Evolutionary conservation across 2,329 filamentous ascomycete genomes (phyloP), one percentile per base, ranked within the genome.

Genomic region (Hypocrella siamensis): DNA sequence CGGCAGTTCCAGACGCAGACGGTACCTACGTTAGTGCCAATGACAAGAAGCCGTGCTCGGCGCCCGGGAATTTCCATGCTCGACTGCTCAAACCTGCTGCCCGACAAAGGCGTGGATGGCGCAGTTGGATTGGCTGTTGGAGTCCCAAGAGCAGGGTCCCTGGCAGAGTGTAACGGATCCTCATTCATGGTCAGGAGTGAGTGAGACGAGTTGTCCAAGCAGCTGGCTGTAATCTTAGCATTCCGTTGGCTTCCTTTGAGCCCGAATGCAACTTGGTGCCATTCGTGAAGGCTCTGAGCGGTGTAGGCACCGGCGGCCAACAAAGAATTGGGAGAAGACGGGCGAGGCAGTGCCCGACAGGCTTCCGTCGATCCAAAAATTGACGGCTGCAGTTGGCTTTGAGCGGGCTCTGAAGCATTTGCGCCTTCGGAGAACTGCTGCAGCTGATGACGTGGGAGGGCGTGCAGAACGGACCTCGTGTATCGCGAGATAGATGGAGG

Each of bases 1-100:
- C 90, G 78, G 43, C 82, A 69, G 46, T 98, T 80, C 85, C 86
- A 98, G 1, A 93, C 54, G 6, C 90, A 54, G 6, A 96, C 63
- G n/a, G 63, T 63, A 1, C 90, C 90, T 8, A 63, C 70, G 33
- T 73, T 75, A 0, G 86, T 96, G 14, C 90, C 90, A 29, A 85
- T 58, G 14, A 81, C 83, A 24, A 96, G 50, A 27, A 93, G 70
- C 10, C 88, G 78, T 36, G 80, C 79, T 38, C 86, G 72, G 36
- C 85, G 79, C 5, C 90, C 90, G 4, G 88, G 88, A 19, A 94
- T 72, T 39, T 92, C 80, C 9, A 49, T 48, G 6, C 47, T 40
- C 15, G 47, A 35, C 45, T 61, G 33, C 46, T 51, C 32, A 49
- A 55, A 40, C 51, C 34, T 32, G 15, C 58, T 14, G 11, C 9